Base-by-base conservation (phyloP, 2,329 filamentous ascomycete species). In the Volutella citrinella region DNA sequence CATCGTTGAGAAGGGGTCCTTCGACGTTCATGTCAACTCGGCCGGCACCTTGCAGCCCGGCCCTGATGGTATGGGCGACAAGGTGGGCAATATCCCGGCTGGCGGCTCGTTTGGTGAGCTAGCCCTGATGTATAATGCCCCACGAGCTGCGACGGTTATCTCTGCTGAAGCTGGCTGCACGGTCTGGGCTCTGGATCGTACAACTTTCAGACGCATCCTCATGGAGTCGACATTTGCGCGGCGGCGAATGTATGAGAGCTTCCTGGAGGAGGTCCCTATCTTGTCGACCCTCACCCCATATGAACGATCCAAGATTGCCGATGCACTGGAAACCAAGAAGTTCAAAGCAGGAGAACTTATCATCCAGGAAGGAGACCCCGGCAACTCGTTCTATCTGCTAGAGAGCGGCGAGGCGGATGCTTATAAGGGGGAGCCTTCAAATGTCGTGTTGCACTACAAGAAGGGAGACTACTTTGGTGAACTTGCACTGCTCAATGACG, bases 401-500 rank as follows among this genome's bases (percentile, higher is more conserved):
- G 93, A 96, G 63, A 78, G 76, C 19, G 93, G 93, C 24, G 82
- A 91, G 57, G 91, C 90, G 8, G 84, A 89, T 49, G 91, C 88
- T 3, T 88, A 80, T 71, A 95, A 91, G 66, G 72, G 78, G n/a
- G 87, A 82, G 23, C 68, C 73, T 13, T 72, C 80, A 15, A 70
- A 78, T 39, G 73, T 83, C 4, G 83, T 97, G 45, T 87, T 88
- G 56, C 72, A 79, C 34, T 97, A 97, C 63, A 75, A 72, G 45
- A 93, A 95, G 64, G 93, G 93, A 19, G 93, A 96, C 56, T 98
- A 93, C 70, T 98, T 98, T 65, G 93, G 93, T 43, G 93, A 98
- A 66, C 72, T 98, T 42, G 93, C 93, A 7, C 66, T 98, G 56
- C 73, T 97, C 49, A 94, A 97, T 50, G 91, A 98, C 57, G 87